Evolutionary conservation across 2,329 filamentous ascomycete genomes (phyloP).

Genomic region (Fusarium drepaniforme): DNA sequence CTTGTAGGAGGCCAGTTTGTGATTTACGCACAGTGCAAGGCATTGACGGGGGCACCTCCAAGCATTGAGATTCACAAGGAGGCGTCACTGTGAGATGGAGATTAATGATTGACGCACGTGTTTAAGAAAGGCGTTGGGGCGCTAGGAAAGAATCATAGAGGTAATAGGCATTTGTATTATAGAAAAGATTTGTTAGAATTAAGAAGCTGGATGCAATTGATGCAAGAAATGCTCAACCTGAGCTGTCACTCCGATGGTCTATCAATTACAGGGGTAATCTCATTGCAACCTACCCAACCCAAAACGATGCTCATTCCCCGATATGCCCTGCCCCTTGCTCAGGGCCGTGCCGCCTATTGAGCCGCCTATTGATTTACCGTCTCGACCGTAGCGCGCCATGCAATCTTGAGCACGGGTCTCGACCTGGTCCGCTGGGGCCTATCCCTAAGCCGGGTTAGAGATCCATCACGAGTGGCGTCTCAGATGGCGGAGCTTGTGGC

Average conservation of each 20-base stretch:
- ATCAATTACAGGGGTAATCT: background rate
- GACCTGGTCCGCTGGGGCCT: slow-evolving; percentile 17
- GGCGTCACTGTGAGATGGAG: slow-evolving; percentile 37
- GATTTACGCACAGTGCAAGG: slow-evolving; percentile 67
- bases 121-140: slow-evolving; percentile 25
- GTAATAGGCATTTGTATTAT: background rate
- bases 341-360: slow-evolving; percentile 28
- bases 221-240: background rate
- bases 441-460: background rate
- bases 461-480: slow-evolving; percentile 2
- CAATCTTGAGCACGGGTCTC: slow-evolving; percentile 11
- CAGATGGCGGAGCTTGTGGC: slow-evolving; percentile 13
- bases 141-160: background rate
- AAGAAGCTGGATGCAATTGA: background rate
- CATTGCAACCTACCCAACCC: background rate
- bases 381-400: slow-evolving; percentile 6
- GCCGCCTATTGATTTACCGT: slow-evolving; percentile 28
- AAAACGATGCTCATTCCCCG: slow-evolving; percentile 1
- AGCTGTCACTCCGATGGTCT: background rate
- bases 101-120: background rate
- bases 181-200: slow-evolving; percentile 16
- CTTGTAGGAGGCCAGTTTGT: slow-evolving; percentile 67
- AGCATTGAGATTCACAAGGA: slow-evolving; percentile 67
- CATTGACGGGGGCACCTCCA: slow-evolving; percentile 63
- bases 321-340: slow-evolving; percentile 2